Evolutionary conservation across 2,329 filamentous ascomycete species (phyloP), one percentile per base, ranked within the genome.

Genomic region (Delphinella strobiligena): DNA sequence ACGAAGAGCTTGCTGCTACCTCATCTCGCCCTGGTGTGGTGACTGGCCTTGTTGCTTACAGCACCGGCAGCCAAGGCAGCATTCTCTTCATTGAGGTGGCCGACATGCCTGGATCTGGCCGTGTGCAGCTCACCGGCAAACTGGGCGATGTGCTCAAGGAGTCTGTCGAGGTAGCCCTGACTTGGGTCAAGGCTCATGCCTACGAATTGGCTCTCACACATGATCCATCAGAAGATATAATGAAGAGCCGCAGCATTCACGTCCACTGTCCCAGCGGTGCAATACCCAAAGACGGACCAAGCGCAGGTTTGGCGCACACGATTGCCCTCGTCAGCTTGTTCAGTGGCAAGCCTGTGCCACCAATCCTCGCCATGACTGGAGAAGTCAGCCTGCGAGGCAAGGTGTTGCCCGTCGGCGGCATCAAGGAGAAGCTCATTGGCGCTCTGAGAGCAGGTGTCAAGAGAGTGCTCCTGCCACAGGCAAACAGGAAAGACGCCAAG

Each of bases 71-170:
- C 35, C 89, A 95, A 59, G 91, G 91, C 46, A 88, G 83, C 55
- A 98, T 98, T 53, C 72, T 98, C 41, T 98, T 98, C 68, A 98
- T 98, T 52, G 91, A 98, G 63, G 86, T 95, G 33, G 86, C 89
- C 9, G 88, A 94, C 56, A 96, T 96, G 87, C 91, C 91, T 0
- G 91, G 91, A 32, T 80, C 76, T 41, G 91, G 91, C 24, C 80
- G 82, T 38, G 86, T 98, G 27, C 91, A 96, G 63, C 77, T 98
- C 18, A 98, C 91, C 1, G 91, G 91, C 45, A 96, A 93, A 60
- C 77, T 98, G 5, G 91, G 91, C 47, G 88, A 95, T 51, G 91
- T 98, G 19, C 76, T 98, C 43, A 96, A 96, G 63, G 91, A 98
- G 62, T 89, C 81, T 47, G 91, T 96, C 31, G 89, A 96, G 61